These are phyloP conservation scores for Chlamydomonas sphaeroides DNA, from an alignment of 139 green algal species.

Conservation along the genomic window DNA sequence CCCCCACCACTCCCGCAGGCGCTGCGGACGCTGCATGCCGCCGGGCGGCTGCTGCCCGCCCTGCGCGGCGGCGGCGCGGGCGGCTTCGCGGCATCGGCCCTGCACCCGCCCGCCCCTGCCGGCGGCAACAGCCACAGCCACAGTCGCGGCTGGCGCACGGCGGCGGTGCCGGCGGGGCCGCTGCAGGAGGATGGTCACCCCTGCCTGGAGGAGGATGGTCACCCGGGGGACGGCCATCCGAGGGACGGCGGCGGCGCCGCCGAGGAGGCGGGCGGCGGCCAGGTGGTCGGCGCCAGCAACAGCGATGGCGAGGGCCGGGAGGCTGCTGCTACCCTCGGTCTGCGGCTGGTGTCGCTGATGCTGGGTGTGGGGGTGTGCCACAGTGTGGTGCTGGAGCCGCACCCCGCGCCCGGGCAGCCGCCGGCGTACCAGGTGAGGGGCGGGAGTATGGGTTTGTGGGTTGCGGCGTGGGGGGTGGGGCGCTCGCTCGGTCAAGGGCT, in stretches of 20 bases:
- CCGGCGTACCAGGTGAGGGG: too few species aligned
- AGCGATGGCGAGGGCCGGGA: background rate
- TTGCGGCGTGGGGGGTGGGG: too few species aligned
- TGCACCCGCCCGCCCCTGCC: background rate
- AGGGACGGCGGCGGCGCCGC: too few species aligned
- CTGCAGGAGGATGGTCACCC: too few species aligned
- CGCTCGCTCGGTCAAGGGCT: too few species aligned
- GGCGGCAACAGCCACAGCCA: background rate
- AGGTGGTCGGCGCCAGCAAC: background rate
- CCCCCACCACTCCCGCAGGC: too few species aligned
- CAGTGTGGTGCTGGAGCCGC: constrained; percentile 33
- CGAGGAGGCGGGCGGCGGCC: background rate
- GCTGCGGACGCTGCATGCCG: too few species aligned
- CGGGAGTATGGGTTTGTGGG: too few species aligned
- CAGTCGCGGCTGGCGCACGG: background rate
- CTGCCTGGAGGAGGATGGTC: too few species aligned
- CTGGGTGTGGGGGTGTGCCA: constrained; percentile 1
- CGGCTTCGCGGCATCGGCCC: background rate
- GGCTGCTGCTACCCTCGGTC: background rate
- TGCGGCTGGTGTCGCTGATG: background rate
- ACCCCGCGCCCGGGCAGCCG: too few species aligned
- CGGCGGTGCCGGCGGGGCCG: background rate
- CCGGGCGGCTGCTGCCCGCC: too few species aligned
- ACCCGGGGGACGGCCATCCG: too few species aligned
- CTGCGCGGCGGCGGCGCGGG: background rate